A percentile compares a stretch with the other conserved stretches of the same genome.
phyloP scores from a whole-genome alignment of 164 flowering plant genomes.

The Nelumbo lutea region DNA sequence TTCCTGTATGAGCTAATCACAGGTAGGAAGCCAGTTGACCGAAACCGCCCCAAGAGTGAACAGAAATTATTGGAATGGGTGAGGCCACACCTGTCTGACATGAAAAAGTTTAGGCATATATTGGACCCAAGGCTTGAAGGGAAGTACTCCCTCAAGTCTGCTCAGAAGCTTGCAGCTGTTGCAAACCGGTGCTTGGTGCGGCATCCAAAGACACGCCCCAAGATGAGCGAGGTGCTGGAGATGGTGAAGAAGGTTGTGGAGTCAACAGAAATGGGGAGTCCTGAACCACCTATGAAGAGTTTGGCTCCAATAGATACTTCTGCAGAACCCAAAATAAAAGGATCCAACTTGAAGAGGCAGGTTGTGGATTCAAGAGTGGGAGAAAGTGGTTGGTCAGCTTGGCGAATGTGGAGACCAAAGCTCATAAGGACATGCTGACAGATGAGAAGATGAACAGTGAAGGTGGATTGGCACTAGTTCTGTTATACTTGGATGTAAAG shows the following conservation, averaged over 20 bases:
- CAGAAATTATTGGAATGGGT: constrained; percentile 86
- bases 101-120: constrained; percentile 55
- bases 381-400: constrained; percentile 15
- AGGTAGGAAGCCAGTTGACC: constrained; percentile 70
- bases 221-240: constrained; percentile 79
- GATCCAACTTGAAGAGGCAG: constrained; percentile 22
- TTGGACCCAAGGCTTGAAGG: constrained; percentile 74
- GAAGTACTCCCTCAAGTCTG: constrained; percentile 48
- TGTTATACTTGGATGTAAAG: not conserved
- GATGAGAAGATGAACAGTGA: not conserved
- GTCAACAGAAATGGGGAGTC: constrained; percentile 27
- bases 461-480: not conserved
- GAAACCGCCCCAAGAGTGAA: constrained; percentile 71
- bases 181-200: constrained; percentile 73
- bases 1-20: constrained; percentile 90
- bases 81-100: constrained; percentile 57
- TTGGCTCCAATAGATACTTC: constrained; percentile 10
- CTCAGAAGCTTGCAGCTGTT: constrained; percentile 58
- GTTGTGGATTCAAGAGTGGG: constrained; percentile 7
- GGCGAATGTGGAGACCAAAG: constrained; percentile 23
- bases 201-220: constrained; percentile 64
- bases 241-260: constrained; percentile 51
- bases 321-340: constrained; percentile 17
- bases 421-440: constrained; percentile 14
- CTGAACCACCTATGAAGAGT: constrained; percentile 25